A percentile compares a stretch with the other conserved stretches of the same genome.
Conservation (phyloP, 345 rosid species). For the Salix caprea region DNA sequence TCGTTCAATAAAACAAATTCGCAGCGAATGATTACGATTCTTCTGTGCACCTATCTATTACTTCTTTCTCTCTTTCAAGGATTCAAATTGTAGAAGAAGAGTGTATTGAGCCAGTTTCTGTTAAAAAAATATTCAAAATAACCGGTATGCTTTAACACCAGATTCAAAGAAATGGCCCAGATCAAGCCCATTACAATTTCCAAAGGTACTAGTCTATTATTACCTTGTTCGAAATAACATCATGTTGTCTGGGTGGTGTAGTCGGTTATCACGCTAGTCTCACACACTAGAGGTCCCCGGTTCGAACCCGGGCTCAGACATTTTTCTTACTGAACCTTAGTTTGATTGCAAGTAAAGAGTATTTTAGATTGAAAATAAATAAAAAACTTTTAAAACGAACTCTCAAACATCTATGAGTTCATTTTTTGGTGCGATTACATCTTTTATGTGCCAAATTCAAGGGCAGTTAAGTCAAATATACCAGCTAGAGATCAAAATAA, state of each 20-base stretch:
- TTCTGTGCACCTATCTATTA: neutral
- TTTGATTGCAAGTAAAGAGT: too few species aligned
- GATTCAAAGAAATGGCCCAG: too few species aligned
- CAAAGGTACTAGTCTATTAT: accelerated
- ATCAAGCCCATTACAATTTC: too few species aligned
- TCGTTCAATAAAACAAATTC: slow-evolving; percentile 13
- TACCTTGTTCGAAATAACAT: accelerated
- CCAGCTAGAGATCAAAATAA: too few species aligned
- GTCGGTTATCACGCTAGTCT: slow-evolving; percentile 77
- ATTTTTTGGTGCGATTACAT: too few species aligned
- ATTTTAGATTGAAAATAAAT: too few species aligned
- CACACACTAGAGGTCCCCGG: slow-evolving; percentile 69
- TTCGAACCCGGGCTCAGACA: slow-evolving; percentile 49
- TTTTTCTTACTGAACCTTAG: too few species aligned
- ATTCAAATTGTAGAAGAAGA: neutral
- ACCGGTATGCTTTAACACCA: neutral
- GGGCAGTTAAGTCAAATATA: too few species aligned
- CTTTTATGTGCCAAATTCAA: too few species aligned
- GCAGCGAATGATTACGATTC: neutral
- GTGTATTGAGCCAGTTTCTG: too few species aligned
- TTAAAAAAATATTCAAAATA: neutral
- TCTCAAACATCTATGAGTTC: too few species aligned
- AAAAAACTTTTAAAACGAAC: too few species aligned
- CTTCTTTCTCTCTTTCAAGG: neutral
- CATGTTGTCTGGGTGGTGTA: slow-evolving; percentile 58